Percentiles rank a stretch among this genome's conserved stretches.
Evolutionary conservation across 2,329 filamentous ascomycete species (phyloP).

Genomic region (Aspergillus sp.): DNA sequence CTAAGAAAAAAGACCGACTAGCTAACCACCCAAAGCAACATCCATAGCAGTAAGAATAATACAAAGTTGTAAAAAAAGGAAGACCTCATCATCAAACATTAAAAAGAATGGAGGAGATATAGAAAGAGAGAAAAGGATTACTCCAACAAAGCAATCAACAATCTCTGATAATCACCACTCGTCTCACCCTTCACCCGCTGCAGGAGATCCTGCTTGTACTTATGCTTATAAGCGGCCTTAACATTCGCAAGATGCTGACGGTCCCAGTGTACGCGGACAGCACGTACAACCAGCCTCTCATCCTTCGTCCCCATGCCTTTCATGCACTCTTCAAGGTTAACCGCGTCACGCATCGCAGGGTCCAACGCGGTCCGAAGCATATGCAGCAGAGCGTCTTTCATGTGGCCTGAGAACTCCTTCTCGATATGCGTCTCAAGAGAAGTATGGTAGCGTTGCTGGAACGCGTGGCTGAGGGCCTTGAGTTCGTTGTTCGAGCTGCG

Average conservation of each 20-base stretch:
- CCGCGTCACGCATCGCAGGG: constrained; percentile 79
- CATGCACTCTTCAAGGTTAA: constrained; percentile 83
- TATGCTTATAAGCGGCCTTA: constrained; percentile 72
- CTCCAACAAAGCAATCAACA: constrained; percentile 68
- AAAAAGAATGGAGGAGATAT: not conserved
- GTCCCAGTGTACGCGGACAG: constrained; percentile 84
- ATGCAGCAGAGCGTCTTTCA: constrained; percentile 78
- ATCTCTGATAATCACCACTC: constrained; percentile 74
- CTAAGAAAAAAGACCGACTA: not conserved
- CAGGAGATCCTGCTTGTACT: constrained; percentile 66
- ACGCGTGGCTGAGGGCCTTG: constrained; percentile 74
- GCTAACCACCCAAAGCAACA: not conserved
- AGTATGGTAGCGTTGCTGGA: constrained; percentile 69
- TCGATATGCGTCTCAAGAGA: constrained; percentile 72
- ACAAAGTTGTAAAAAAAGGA: not conserved
- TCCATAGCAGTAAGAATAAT: not conserved
- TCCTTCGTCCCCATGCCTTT: constrained; percentile 85
- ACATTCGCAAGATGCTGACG: constrained; percentile 71
- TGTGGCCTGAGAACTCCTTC: constrained; percentile 86
- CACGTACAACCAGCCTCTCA: constrained; percentile 69
- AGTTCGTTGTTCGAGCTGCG: constrained; percentile 79
- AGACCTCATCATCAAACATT: not conserved
- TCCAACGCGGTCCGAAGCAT: constrained; percentile 77
- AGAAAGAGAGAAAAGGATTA: constrained; percentile 20
- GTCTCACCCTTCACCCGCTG: constrained; percentile 77